Percentiles rank a stretch among this genome's conserved stretches.
phyloP scores from a whole-genome alignment of 345 rosid genomes.

The Cardamine occulta region DNA sequence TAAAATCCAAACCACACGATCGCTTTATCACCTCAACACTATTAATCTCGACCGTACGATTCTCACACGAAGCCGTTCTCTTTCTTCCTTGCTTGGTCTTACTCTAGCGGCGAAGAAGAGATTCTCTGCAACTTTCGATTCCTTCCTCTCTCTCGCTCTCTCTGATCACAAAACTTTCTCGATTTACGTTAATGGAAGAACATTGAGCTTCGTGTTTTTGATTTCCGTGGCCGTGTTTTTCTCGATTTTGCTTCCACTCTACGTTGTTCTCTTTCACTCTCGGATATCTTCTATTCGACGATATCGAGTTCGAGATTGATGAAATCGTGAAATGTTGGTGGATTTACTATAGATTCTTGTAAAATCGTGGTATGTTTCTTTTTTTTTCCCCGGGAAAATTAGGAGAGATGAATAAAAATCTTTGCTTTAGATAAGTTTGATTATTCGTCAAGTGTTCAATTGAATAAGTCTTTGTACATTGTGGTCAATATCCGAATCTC shows the following conservation, averaged over 20 bases:
- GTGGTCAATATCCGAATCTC: conserved; percentile 7
- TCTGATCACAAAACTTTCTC: conserved; percentile 19
- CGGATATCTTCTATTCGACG: conserved; percentile 14
- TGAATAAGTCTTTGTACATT: not conserved
- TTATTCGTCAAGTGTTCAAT: conserved; percentile 15
- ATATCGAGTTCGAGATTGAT: conserved; percentile 44
- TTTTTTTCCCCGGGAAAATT: conserved; percentile 17
- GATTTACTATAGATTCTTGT: conserved; percentile 20
- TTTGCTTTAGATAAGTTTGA: conserved; percentile 38
- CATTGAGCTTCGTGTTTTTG: conserved; percentile 2
- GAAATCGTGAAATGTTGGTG: conserved; percentile 20
- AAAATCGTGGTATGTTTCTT: conserved; percentile 38
- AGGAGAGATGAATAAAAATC: not conserved
- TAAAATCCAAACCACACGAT: conserved; percentile 22
- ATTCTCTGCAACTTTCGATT: conserved; percentile 38
- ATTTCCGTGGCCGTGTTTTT: not conserved
- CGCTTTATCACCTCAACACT: not conserved
- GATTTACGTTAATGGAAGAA: conserved; percentile 25
- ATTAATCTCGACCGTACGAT: conserved; percentile 35
- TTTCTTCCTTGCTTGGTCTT: conserved; percentile 16
- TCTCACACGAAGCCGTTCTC: not conserved
- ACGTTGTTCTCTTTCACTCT: conserved; percentile 42
- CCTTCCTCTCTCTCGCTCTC: conserved; percentile 20
- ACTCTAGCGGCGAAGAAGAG: conserved; percentile 28
- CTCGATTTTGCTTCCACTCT: conserved; percentile 57